Evolutionary conservation across 2,329 filamentous ascomycete species (phyloP), one percentile per base, ranked within the genome.

Genomic region (Fusarium continuum): DNA sequence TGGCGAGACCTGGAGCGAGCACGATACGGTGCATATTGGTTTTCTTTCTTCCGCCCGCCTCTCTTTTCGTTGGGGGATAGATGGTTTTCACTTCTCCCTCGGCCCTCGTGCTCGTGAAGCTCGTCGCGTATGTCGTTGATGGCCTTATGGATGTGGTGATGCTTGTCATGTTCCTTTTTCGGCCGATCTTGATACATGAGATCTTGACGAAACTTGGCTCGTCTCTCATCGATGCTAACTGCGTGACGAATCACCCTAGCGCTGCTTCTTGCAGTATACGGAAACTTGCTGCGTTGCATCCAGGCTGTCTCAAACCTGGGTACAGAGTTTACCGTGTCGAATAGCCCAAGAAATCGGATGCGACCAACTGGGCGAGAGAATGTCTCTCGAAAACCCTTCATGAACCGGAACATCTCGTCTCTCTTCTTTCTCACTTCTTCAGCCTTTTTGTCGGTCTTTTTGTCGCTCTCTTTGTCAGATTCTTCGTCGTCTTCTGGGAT

Each of bases 291-390:
- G 31, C 91, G 85, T 70, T 91, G 85, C 89, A 94, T 93, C 85
- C 88, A 91, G 0, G 84, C 83, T 3, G 82, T 85, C 74, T 95
- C 91, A 56, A 95, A 95, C 4, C 85, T 82, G 2, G 91, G 90
- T 0, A 93, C 90, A 13, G 88, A 91, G 69, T 93, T 93, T 61
- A 94, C 91, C 0, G 90, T 93, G 67, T 94, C 91, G 62, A 94
- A 95, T 0, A 95, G 81, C 0, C 91, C 91, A 2, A 95, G 79
- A 66, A 94, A 93, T 3, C 84, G 83, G 59, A 94, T 92, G 1
- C 89, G 83, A 10, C 87, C 83, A 2, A 93, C 89, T 0, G 91
- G 91, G 1, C 91, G 81, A 35, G 88, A 90, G 71, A 95, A 95
- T 0, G 91, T 94, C 74, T 93, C 90, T 17, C 91, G 85, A 71